A percentile compares a stretch with the other conserved stretches of the same genome.
Evolutionary conservation across 2,329 filamentous ascomycete species (phyloP).

Genomic region (Alternaria dauci): DNA sequence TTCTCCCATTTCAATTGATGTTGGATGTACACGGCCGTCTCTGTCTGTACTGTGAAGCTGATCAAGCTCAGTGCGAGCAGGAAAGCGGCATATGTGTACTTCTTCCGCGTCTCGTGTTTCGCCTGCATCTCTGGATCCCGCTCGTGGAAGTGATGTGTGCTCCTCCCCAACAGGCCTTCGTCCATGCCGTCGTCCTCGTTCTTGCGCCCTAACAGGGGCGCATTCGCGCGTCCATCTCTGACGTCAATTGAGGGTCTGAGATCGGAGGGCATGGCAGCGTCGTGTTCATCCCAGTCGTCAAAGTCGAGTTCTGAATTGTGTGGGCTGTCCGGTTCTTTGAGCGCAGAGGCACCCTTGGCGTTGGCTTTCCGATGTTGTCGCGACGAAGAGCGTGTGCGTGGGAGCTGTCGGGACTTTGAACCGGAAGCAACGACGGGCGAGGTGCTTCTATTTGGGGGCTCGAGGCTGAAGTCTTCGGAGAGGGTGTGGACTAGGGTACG

Average conservation of each 20-base stretch:
- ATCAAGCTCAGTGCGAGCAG: constrained; percentile 85
- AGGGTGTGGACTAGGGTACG: constrained; percentile 25
- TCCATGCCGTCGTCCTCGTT: constrained; percentile 48
- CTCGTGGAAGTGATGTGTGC: constrained; percentile 72
- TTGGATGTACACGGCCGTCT: constrained; percentile 94
- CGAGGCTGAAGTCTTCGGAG: constrained; percentile 26
- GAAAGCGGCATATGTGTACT: constrained; percentile 85
- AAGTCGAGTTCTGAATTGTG: constrained; percentile 50
- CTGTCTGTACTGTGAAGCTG: constrained; percentile 92
- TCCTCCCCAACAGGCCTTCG: constrained; percentile 59
- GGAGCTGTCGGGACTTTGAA: constrained; percentile 31
- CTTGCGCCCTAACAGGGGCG: constrained; percentile 62
- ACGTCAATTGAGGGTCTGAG: constrained; percentile 54
- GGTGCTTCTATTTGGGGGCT: constrained; percentile 17
- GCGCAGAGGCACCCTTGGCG: constrained; percentile 14
- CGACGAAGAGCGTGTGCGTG: constrained; percentile 30
- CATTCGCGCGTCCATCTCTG: constrained; percentile 55
- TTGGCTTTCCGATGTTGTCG: constrained; percentile 19
- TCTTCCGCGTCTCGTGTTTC: constrained; percentile 73
- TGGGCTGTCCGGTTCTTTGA: constrained; percentile 31
- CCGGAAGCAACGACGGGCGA: constrained; percentile 37
- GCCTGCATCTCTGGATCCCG: constrained; percentile 74
- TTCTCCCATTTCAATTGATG: constrained; percentile 93
- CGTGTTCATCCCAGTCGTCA: constrained; percentile 57
- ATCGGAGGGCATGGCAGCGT: constrained; percentile 59